phyloP scores from a whole-genome alignment of 306 rosid species.

The Vigna angularis region DNA sequence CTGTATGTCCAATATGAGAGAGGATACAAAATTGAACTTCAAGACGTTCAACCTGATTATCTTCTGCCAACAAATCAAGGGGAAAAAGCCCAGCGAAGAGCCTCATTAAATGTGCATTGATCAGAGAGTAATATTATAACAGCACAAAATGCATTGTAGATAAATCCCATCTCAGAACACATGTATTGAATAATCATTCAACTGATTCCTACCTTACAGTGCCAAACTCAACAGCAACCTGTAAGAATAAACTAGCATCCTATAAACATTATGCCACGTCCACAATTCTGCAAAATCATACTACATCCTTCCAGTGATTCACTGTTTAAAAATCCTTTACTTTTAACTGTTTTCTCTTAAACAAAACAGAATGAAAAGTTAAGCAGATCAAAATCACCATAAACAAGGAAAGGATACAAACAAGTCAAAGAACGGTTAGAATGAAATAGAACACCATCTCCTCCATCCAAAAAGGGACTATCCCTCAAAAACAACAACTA shows the following conservation, averaged over 20 bases:
- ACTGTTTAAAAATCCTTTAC: conserved; percentile 9
- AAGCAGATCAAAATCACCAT: conserved; percentile 24
- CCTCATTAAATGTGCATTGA: conserved; percentile 27
- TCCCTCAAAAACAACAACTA: not conserved
- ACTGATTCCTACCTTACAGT: not conserved
- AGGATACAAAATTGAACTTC: conserved; percentile 22
- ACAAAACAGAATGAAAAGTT: conserved; percentile 29
- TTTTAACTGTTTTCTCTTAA: not conserved
- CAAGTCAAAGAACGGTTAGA: conserved; percentile 18
- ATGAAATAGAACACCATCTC: not conserved
- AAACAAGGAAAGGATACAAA: conserved; percentile 28
- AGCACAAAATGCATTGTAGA: conserved; percentile 20
- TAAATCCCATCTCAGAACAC: conserved; percentile 23
- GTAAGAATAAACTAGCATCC: too few relatives aligned
- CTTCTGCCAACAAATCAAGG: conserved; percentile 45
- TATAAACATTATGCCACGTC: not conserved
- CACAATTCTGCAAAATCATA: conserved; percentile 15
- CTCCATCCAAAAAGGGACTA: not conserved
- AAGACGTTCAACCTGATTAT: conserved; percentile 43
- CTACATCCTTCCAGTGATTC: conserved; percentile 35
- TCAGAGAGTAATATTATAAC: conserved; percentile 17
- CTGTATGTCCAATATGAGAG: conserved; percentile 28
- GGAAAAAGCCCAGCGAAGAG: not conserved
- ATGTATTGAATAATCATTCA: conserved; percentile 21
- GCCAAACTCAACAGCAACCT: conserved; percentile 31